phyloP scores from a whole-genome alignment of 1,284 basidiomycete species.

The Cutaneotrichosporon dermatis region DNA sequence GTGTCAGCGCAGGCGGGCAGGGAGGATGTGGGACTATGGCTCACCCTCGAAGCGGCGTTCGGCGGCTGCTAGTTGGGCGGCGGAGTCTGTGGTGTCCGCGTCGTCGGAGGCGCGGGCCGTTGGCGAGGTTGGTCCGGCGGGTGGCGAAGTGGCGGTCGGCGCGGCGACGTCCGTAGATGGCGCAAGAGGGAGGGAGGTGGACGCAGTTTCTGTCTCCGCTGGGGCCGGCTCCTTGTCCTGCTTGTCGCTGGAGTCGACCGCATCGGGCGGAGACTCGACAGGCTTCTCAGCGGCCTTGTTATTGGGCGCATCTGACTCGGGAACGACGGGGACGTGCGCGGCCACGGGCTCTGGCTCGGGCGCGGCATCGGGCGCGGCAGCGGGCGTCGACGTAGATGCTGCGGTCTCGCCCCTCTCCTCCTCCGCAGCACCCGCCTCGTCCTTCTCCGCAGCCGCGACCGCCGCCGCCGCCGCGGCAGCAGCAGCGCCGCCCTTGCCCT shows the following conservation, averaged over 20 bases:
- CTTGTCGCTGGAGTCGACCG: no score
- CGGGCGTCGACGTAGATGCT: no score
- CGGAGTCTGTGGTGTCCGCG: neutral
- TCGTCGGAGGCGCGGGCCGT: no score
- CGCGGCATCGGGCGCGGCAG: neutral
- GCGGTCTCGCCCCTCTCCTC: neutral
- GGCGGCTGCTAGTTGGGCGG: slow-evolving; percentile 22
- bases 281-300: no score
- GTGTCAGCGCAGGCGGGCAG: neutral
- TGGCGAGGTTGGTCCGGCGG: no score
- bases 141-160: no score
- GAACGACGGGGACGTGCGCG: neutral
- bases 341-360: neutral
- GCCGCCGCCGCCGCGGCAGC: neutral
- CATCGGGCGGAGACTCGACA: no score
- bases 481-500: neutral
- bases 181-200: no score
- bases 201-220: no score
- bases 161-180: no score
- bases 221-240: no score
- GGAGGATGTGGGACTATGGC: neutral
- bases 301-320: no score
- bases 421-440: neutral
- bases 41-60: slow-evolving; percentile 35
- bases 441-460: neutral